phyloP scores from a whole-genome alignment of 1,139 yeast genomes.

The Pichia terricola region DNA sequence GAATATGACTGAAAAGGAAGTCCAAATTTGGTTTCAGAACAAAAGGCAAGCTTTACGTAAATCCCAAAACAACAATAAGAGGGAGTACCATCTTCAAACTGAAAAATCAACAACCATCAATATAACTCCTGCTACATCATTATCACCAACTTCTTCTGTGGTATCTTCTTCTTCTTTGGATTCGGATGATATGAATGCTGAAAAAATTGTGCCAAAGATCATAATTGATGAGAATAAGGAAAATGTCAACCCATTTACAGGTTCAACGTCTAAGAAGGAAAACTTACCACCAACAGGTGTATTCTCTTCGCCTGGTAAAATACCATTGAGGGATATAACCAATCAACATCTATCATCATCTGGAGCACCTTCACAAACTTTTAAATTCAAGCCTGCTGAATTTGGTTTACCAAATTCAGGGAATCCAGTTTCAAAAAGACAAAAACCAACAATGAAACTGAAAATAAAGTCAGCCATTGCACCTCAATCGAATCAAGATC shows the following conservation, averaged over 20 bases:
- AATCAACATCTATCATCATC: no score
- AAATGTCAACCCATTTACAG: constrained; percentile 1
- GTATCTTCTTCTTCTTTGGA: not conserved
- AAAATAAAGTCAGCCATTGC: constrained; percentile 3
- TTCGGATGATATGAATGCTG: not conserved
- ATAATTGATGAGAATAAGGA: constrained; percentile 9
- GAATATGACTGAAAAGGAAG: constrained; percentile 92
- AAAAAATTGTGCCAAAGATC: no score
- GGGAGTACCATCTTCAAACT: not conserved
- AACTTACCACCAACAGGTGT: constrained; percentile 21
- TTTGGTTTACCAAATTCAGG: constrained; percentile 14
- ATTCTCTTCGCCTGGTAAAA: constrained; percentile 10
- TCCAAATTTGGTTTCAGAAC: constrained; percentile 97
- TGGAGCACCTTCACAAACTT: no score
- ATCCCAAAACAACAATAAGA: constrained; percentile 6
- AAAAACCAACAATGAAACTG: constrained; percentile 23
- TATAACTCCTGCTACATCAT: not conserved
- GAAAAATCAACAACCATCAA: no score
- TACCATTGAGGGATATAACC: constrained; percentile 7
- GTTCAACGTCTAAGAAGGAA: not conserved
- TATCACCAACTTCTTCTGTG: not conserved
- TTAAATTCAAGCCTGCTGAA: constrained; percentile 22
- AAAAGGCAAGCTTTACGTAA: constrained; percentile 77
- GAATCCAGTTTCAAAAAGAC: constrained; percentile 13
- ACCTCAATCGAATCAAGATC: no score